Percentiles rank a stretch among this genome's conserved stretches.
These are phyloP conservation scores for Podaxis sp. DNA, from an alignment of 768 basidiomycete species.

Conservation along the genomic window DNA sequence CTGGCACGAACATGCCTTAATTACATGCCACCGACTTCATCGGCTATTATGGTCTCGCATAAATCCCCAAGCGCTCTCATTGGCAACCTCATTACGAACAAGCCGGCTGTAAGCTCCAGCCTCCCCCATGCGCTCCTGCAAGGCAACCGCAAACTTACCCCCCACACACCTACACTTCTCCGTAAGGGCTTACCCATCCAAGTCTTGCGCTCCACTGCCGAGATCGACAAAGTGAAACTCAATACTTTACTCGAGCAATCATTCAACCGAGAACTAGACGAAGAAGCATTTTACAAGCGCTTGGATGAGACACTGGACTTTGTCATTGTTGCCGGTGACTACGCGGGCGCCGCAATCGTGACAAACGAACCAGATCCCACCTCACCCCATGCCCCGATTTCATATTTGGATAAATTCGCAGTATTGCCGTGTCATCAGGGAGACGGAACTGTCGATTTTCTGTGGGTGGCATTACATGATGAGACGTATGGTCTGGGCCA, in stretches of 20 bases:
- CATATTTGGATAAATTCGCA: conserved; percentile 98
- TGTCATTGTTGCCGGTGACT: conserved; percentile 91
- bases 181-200: conserved; percentile 85
- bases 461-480: conserved; percentile 98
- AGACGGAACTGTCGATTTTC: conserved; percentile 97
- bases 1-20: conserved; percentile 83
- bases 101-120: conserved; percentile 92
- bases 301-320: conserved; percentile 81
- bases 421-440: conserved; percentile 94
- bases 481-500: conserved; percentile 97
- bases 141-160: conserved; percentile 78
- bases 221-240: conserved; percentile 73
- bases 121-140: conserved; percentile 91
- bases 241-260: conserved; percentile 83
- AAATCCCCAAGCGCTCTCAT: conserved; percentile 94
- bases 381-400: conserved; percentile 44
- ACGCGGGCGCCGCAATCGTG: conserved; percentile 91
- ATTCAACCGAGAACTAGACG: conserved; percentile 72
- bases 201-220: conserved; percentile 65
- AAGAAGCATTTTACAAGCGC: conserved; percentile 72
- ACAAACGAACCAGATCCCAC: conserved; percentile 55
- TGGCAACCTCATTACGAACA: conserved; percentile 96
- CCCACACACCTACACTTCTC: conserved; percentile 89
- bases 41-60: conserved; percentile 96
- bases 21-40: conserved; percentile 91